phyloP scores from a whole-genome alignment of 2,329 filamentous ascomycete genomes.

The Xenoacremonium recifei region DNA sequence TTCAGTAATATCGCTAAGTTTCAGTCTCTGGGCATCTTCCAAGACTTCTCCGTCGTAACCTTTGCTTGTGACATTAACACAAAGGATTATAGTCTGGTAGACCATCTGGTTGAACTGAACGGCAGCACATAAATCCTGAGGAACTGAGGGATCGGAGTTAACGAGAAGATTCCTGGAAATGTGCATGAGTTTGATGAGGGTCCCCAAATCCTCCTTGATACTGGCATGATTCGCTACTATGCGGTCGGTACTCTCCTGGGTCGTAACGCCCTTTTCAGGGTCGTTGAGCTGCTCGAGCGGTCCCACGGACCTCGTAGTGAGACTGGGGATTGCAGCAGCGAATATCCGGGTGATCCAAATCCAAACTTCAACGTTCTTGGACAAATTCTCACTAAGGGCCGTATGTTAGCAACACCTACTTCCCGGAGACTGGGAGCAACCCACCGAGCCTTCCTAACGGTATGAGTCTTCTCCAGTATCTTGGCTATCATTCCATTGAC shows the following conservation, averaged over 20 bases:
- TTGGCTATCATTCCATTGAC: constrained; percentile 57
- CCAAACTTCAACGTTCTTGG: constrained; percentile 64
- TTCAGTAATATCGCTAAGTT: constrained; percentile 62
- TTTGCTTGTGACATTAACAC: constrained; percentile 66
- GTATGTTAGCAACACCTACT: constrained; percentile 10
- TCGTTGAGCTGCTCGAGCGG: constrained; percentile 53
- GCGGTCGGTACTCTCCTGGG: constrained; percentile 60
- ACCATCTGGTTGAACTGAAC: constrained; percentile 66
- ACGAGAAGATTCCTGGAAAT: constrained; percentile 65
- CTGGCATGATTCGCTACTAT: constrained; percentile 62
- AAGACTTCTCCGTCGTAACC: constrained; percentile 64
- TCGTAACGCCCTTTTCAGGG: constrained; percentile 55
- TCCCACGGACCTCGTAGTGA: constrained; percentile 59
- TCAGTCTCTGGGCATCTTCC: constrained; percentile 55
- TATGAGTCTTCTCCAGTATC: constrained; percentile 64
- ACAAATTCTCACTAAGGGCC: constrained; percentile 53
- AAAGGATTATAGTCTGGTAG: constrained; percentile 63
- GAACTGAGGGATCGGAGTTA: constrained; percentile 62
- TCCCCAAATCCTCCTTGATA: constrained; percentile 61
- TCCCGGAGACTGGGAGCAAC: constrained; percentile 9
- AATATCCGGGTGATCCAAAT: constrained; percentile 63
- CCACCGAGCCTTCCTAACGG: constrained; percentile 58
- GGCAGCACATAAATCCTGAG: constrained; percentile 64
- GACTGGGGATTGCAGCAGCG: constrained; percentile 57
- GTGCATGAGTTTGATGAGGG: constrained; percentile 66